Base-by-base conservation (phyloP, 169 alveolate species). In the Cryptosporidium sp. region DNA sequence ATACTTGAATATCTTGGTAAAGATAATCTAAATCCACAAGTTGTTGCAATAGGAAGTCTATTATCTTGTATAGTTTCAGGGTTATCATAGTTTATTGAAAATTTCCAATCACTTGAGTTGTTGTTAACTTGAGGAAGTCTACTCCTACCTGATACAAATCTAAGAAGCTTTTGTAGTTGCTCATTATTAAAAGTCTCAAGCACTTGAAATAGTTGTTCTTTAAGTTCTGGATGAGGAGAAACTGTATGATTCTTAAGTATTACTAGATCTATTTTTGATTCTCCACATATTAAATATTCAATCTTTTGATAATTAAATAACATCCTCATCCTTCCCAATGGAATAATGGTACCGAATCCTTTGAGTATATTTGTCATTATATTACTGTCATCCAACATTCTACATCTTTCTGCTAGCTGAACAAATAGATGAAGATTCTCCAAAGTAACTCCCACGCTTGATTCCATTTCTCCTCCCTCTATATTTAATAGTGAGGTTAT, bases 61-160 rank as follows among this genome's bases (percentile, higher is more conserved):
- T 91, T 87, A 92, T 96, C 98, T 70, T 65, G 92, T 67, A 51
- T 65, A 12, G 80, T 44, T 51, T 75, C 91, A 18, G 86, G 91
- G 29, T 80, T 91, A 51, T 94, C 97, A 87, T 93, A 94, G 91
- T 94, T 97, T 31, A 96, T 94, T 21, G 94, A 86, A 91, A 96
- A 91, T 62, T 94, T 91, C 98, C 98, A 96, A 67, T 95, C 97
- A 60, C 92, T 52, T 14, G 52, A 65, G 72, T 29, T 91, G 69
- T 91, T 85, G 39, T 94, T 93, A 18, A 96, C 91, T 69, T 94
- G 94, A 42, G 98, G 98, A 39, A 96, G 93, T 58, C 98, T 93
- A 33, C 97, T 95, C 37, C 98, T 89, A 18, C 98, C 98, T 58
- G 97, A 94, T 37, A 96, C 98, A 71, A 96, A 96, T 61, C 98